These are phyloP conservation scores for Tagetes patula DNA, from an alignment of 129 eudicot species.

Conservation along the genomic window DNA sequence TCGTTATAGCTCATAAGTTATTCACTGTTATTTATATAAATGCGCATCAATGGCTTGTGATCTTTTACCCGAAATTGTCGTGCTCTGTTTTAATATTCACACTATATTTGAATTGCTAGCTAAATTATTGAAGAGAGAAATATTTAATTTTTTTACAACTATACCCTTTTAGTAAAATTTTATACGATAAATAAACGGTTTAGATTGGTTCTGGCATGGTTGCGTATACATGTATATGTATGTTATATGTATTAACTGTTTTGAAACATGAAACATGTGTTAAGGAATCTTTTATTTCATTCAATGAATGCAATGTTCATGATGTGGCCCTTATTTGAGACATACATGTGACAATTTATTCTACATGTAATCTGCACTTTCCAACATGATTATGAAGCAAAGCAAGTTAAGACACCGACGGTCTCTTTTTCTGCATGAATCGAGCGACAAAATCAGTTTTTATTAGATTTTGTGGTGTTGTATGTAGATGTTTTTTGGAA, in stretches of 20 bases:
- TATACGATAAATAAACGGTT: too few species aligned
- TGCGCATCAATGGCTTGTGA: too few species aligned
- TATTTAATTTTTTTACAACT: too few species aligned
- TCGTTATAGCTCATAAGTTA: too few species aligned
- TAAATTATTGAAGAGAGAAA: too few species aligned
- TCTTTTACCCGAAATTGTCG: too few species aligned
- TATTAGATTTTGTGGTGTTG: not conserved
- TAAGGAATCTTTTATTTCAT: slow-evolving; percentile 19
- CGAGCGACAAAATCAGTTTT: not conserved
- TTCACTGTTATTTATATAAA: too few species aligned
- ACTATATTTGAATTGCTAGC: too few species aligned
- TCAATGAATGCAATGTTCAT: slow-evolving; percentile 8
- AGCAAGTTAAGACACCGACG: not conserved
- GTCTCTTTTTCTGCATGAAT: not conserved
- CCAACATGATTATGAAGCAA: slow-evolving; percentile 1
- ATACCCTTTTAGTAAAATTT: too few species aligned
- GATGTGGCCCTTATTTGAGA: slow-evolving; percentile 6
- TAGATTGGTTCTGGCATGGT: too few species aligned
- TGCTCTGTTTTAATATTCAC: too few species aligned
- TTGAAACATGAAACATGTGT: slow-evolving; percentile 10
- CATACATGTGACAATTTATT: slow-evolving; percentile 19
- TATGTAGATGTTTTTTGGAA: slow-evolving; percentile 17
- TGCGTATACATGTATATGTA: not conserved
- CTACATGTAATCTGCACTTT: slow-evolving; percentile 2
- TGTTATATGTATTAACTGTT: not conserved